Evolutionary conservation across 306 rosid species (phyloP).

Genomic region (Prunus campanulata): DNA sequence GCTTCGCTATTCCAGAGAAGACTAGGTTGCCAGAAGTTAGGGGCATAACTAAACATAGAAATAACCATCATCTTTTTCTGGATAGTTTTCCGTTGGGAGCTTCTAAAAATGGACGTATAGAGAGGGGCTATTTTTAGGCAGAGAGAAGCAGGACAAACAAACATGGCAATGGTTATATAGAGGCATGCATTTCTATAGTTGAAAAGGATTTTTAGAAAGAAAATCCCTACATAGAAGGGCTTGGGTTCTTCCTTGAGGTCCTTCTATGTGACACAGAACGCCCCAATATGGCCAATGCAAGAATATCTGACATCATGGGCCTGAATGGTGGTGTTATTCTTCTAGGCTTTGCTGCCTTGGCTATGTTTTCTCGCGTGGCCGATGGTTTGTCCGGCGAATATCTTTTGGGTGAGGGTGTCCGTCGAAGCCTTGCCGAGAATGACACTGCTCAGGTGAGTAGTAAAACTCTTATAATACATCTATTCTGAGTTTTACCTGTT

Average conservation of each 20-base stretch:
- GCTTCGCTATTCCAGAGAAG: not conserved
- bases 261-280: conserved; percentile 12
- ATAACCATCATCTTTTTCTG: not conserved
- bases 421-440: not conserved
- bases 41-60: not conserved
- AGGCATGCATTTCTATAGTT: not conserved
- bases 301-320: conserved; percentile 4
- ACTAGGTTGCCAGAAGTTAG: not conserved
- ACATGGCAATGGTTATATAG: not conserved
- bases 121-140: not conserved
- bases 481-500: no score
- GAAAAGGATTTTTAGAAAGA: conserved; percentile 2
- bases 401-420: not conserved
- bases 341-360: conserved; percentile 6
- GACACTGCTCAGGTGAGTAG: not conserved
- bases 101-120: conserved; percentile 3
- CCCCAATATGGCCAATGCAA: not conserved
- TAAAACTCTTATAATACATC: not conserved
- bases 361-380: conserved; percentile 8
- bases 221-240: conserved; percentile 19
- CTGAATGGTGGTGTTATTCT: not conserved
- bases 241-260: conserved; percentile 15
- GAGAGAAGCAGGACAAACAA: not conserved
- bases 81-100: not conserved
- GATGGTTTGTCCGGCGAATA: conserved; percentile 5